Evolutionary conservation across 2,329 filamentous ascomycete genomes (phyloP), one percentile per base, ranked within the genome.

Genomic region (Acrocalymma vagum): DNA sequence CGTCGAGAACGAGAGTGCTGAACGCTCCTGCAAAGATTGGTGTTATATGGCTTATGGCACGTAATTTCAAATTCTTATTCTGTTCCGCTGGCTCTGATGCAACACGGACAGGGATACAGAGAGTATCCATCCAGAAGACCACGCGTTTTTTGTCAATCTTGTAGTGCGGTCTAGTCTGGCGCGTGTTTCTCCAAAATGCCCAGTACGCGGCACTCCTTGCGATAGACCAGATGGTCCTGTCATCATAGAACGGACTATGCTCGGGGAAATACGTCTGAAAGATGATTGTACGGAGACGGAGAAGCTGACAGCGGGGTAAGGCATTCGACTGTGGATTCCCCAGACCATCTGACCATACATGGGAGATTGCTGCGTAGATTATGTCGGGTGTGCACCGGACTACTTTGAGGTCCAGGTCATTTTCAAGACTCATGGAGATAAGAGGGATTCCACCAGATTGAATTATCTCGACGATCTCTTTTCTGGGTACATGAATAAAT

Each of bases 91-190:
- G 4, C 11, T 24, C n/a, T n/a, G n/a, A n/a, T n/a, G n/a, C 18
- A 9, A 41, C 22, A 11, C 21, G 29, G 10, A 48, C 45, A 5
- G 50, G 53, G 9, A 52, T 48, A 33, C 53, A 56, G 3, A 56
- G 35, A 4, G 53, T 54, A 38, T 56, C 53, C 26, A 54, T 42
- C 51, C 51, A 54, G 28, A 55, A 53, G 8, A 7, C 13, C 3
- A 24, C n/a, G 5, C 20, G 11, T 13, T 11, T 9, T 23, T 14
- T 11, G 25, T 23, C 10, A 24, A 9, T n/a, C 5, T 11, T 23
- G 20, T 3, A 13, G 9, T 24, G n/a, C n/a, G n/a, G n/a, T n/a
- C n/a, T n/a, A 9, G 6, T 14, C 18, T 6, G 21, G 18, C 18
- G 20, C n/a, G n/a, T 34, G 31, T 3, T 34, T n/a, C 4, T 14